phyloP scores from a whole-genome alignment of 106 monocot genomes.

The Platanthera zijinensis region DNA sequence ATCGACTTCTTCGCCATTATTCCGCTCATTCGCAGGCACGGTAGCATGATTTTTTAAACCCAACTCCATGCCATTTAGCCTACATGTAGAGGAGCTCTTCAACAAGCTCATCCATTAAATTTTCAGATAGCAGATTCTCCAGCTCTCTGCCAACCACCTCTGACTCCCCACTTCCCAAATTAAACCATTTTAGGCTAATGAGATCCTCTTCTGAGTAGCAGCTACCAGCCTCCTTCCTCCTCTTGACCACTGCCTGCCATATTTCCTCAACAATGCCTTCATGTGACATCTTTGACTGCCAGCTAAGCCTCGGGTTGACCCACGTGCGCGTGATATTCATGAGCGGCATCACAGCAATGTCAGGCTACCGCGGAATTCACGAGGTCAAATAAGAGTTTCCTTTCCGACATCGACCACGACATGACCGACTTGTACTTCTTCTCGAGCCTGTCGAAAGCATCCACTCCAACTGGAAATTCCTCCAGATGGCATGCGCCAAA shows the following conservation, averaged over 20 bases:
- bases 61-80: not conserved
- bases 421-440: conserved; percentile 38
- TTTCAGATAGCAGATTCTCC: conserved; percentile 30
- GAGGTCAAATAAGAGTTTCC: conserved; percentile 75
- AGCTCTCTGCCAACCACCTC: conserved; percentile 32
- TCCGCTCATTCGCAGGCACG: no score
- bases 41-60: no score
- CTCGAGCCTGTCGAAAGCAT: conserved; percentile 58
- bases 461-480: conserved; percentile 24
- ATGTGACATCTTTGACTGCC: not conserved
- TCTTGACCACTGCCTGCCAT: conserved; percentile 46
- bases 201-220: conserved; percentile 6
- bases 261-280: conserved; percentile 41
- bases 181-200: conserved; percentile 25
- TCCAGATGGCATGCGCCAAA: conserved; percentile 10
- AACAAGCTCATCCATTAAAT: conserved; percentile 40
- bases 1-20: no score
- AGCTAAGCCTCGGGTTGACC: conserved; percentile 1
- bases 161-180: conserved; percentile 12
- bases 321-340: conserved; percentile 15
- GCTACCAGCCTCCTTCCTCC: conserved; percentile 16
- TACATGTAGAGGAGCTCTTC: conserved; percentile 11
- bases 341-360: conserved; percentile 8
- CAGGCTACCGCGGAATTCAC: conserved; percentile 32
- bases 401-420: conserved; percentile 52